Evolutionary conservation across 108 stramenopile species (phyloP).

Genomic region (Cylindrotheca closterium): DNA sequence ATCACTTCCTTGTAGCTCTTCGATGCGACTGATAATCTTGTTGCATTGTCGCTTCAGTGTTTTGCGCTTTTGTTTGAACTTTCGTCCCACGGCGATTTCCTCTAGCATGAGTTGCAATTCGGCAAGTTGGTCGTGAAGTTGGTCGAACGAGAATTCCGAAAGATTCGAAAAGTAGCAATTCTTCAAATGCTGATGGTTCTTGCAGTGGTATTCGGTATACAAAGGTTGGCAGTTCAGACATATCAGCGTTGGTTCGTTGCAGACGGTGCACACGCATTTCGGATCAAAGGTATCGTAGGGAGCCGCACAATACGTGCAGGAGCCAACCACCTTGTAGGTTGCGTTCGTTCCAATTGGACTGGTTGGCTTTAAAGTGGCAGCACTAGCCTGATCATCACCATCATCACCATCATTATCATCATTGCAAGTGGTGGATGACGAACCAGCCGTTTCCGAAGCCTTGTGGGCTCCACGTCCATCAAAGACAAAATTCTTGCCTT

Average conservation of each 20-base stretch:
- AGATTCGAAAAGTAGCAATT: constrained; percentile 74
- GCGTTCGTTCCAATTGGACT: too few relatives aligned
- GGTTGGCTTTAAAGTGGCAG: background rate
- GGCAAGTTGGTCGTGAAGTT: constrained; percentile 45
- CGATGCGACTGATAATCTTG: constrained; percentile 34
- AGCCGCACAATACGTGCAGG: constrained; percentile 60
- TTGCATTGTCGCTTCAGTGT: constrained; percentile 69
- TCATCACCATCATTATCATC: constrained; percentile 7
- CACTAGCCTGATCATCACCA: constrained; percentile 2
- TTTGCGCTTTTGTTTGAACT: constrained; percentile 68
- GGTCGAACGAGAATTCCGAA: constrained; percentile 31
- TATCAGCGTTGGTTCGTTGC: constrained; percentile 75
- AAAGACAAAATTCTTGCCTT: constrained; percentile 89
- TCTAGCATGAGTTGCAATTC: constrained; percentile 35
- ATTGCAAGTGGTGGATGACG: too few relatives aligned
- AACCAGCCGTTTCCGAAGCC: background rate
- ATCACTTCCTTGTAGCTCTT: background rate
- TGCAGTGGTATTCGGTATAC: constrained; percentile 67
- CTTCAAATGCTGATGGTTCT: constrained; percentile 59
- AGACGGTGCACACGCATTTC: constrained; percentile 80
- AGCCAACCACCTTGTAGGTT: constrained; percentile 42
- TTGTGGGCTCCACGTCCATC: constrained; percentile 53
- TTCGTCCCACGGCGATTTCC: constrained; percentile 59
- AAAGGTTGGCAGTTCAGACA: constrained; percentile 35
- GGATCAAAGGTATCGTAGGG: constrained; percentile 75